Conservation (phyloP, 495 filamentous ascomycete genomes). For the Podospora australis region DNA sequence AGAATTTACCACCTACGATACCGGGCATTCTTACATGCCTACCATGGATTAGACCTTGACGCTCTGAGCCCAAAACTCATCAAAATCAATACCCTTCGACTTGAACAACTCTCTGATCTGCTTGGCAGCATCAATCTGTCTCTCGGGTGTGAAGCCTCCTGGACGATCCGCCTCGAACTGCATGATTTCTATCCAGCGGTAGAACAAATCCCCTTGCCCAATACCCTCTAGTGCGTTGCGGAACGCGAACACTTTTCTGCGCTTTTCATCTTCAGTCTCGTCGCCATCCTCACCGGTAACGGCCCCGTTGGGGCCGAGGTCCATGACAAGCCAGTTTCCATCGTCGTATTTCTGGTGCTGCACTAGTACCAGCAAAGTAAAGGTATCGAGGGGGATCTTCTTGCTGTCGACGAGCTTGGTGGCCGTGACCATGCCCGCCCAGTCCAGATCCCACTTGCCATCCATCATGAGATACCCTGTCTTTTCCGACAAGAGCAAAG, state of each 20-base stretch:
- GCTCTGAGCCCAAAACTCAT: conserved; percentile 66
- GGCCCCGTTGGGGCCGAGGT: conserved; percentile 25
- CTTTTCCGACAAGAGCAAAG: conserved; percentile 54
- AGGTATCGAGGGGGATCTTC: conserved; percentile 47
- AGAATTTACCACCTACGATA: not conserved
- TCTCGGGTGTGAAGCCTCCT: conserved; percentile 64
- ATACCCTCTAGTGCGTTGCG: conserved; percentile 61
- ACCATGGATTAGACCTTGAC: conserved; percentile 53
- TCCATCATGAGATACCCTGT: conserved; percentile 77
- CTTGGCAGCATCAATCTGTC: conserved; percentile 56
- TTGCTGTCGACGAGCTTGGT: conserved; percentile 57
- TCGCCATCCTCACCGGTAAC: conserved; percentile 52
- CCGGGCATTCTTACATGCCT: conserved; percentile 16
- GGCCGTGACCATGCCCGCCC: conserved; percentile 63
- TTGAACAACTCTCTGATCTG: conserved; percentile 62
- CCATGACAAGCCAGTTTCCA: conserved; percentile 63
- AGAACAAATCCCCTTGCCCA: conserved; percentile 80
- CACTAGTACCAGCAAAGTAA: conserved; percentile 60
- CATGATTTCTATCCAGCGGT: conserved; percentile 76
- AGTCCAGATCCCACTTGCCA: conserved; percentile 76
- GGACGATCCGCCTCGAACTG: conserved; percentile 72
- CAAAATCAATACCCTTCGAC: conserved; percentile 65
- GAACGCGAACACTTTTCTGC: conserved; percentile 62
- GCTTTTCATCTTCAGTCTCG: conserved; percentile 44
- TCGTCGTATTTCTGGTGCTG: conserved; percentile 52